Conservation (phyloP, 495 filamentous ascomycete genomes). For the Xylaria castorea region DNA sequence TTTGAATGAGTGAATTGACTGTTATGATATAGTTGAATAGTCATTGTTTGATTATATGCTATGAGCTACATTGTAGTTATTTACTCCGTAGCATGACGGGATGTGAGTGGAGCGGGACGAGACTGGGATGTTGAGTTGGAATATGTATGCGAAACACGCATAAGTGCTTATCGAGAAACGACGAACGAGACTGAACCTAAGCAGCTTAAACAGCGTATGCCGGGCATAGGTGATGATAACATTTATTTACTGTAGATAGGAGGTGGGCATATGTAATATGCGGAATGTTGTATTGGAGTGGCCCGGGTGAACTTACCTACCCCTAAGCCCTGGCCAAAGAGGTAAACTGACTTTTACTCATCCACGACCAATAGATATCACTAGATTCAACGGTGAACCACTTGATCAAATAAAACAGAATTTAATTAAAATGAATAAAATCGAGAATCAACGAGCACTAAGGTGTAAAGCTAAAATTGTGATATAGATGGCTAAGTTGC, state of each 20-base stretch:
- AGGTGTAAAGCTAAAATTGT: no score
- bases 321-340: no score
- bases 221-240: neutral
- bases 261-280: neutral
- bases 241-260: neutral
- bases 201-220: neutral
- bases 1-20: neutral
- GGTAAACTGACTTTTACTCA: no score
- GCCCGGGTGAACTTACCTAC: no score
- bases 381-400: no score
- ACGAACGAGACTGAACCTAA: neutral
- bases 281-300: neutral
- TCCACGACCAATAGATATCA: no score
- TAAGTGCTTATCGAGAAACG: neutral
- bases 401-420: no score
- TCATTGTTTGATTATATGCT: neutral
- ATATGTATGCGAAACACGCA: neutral
- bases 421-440: no score
- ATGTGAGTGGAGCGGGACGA: no score
- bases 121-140: neutral
- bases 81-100: neutral
- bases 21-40: neutral
- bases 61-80: neutral
- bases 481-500: no score
- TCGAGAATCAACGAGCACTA: no score